phyloP scores from a whole-genome alignment of 148 eudicot genomes.

The Chenopodium album region DNA sequence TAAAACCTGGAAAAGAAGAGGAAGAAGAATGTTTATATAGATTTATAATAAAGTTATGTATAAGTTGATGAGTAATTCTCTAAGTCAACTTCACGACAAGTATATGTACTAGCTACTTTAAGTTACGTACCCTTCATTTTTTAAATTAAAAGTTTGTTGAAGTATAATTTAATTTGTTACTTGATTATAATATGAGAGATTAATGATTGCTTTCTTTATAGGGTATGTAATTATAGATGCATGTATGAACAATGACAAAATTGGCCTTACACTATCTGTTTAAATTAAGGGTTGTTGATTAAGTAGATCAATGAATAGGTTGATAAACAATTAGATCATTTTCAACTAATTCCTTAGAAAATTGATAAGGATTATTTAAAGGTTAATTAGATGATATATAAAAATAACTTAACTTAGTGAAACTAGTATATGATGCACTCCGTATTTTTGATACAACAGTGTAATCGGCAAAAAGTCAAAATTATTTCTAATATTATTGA shows the following conservation, averaged over 20 bases:
- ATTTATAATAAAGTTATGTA: not conserved
- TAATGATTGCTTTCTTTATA: constrained; percentile 18
- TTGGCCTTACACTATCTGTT: constrained; percentile 15
- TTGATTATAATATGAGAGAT: not conserved
- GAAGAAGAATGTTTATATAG: constrained; percentile 12
- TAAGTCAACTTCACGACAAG: constrained; percentile 37
- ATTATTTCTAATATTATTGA: too few species aligned
- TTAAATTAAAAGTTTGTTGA: constrained; percentile 23
- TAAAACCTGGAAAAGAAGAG: not conserved
- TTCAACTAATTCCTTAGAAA: too few species aligned
- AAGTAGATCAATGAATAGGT: too few species aligned
- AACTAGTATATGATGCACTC: too few species aligned
- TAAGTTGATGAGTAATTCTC: not conserved
- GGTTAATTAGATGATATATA: too few species aligned
- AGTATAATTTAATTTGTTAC: constrained; percentile 8
- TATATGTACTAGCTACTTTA: constrained; percentile 17
- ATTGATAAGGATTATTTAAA: too few species aligned
- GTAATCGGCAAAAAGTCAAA: too few species aligned
- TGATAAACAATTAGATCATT: not conserved
- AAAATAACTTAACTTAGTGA: too few species aligned
- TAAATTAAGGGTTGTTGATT: too few species aligned
- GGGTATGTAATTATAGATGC: not conserved
- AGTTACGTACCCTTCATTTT: constrained; percentile 13
- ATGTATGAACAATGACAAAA: constrained; percentile 14
- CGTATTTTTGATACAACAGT: too few species aligned